Conservation (phyloP, 306 rosid genomes). For the Adenanthera pavonina region DNA sequence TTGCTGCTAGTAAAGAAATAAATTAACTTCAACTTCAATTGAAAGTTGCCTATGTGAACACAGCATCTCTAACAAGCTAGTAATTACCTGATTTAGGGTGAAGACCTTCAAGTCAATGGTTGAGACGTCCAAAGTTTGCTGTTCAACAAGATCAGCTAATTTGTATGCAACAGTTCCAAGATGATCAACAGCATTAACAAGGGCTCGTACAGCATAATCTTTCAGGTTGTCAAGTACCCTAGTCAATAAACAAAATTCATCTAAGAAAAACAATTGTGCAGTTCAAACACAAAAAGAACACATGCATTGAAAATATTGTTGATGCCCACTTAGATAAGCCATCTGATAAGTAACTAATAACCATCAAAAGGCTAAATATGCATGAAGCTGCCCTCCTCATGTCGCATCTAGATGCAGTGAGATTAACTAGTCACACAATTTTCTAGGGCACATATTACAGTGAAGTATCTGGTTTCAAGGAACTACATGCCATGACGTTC, state of each 20-base stretch:
- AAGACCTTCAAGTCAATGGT: conserved; percentile 77
- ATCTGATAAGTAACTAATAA: background rate
- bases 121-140: conserved; percentile 80
- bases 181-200: conserved; percentile 97
- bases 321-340: conserved; percentile 12
- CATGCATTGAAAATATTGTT: conserved; percentile 25
- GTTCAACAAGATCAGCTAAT: conserved; percentile 90
- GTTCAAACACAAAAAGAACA: conserved; percentile 32
- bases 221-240: conserved; percentile 97
- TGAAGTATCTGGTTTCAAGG: conserved; percentile 8
- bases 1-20: conserved; percentile 58
- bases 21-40: conserved; percentile 39
- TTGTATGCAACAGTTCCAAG: conserved; percentile 98
- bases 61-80: conserved; percentile 2
- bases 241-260: conserved; percentile 25
- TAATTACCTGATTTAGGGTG: conserved; percentile 78
- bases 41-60: conserved; percentile 28
- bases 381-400: conserved; percentile 10
- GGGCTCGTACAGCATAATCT: conserved; percentile 91
- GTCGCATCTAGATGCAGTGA: conserved; percentile 1
- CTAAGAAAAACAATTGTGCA: background rate
- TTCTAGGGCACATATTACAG: background rate
- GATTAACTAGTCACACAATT: background rate
- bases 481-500: conserved; percentile 7
- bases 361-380: background rate